Evolutionary conservation across 1,139 yeast genomes (phyloP), one percentile per base, ranked within the genome.

Genomic region (Torulaspora pretoriensis): DNA sequence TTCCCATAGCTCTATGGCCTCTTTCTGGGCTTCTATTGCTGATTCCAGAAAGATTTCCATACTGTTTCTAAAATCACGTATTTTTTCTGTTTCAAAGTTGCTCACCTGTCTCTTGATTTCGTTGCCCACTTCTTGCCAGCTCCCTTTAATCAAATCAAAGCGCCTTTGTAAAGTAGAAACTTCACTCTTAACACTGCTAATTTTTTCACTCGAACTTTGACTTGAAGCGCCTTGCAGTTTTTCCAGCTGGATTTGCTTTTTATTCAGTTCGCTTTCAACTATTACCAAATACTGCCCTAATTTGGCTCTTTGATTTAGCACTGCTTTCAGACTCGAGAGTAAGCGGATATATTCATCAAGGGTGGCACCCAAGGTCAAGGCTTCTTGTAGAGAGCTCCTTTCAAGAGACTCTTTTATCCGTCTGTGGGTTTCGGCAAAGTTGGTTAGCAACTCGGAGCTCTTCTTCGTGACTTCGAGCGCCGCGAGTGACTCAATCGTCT

Each of bases 1-100:
- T 67, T 92, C 97, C 95, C 97, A 92, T 26, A 87, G 67, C 66
- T 92, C 98, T 55, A 92, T 92, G 27, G 92, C 81, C 64, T 89
- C 97, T 68, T 92, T 94, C 64, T 92, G 98, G 13, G 92, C 77
- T 67, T 92, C 98, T 41, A 90, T 86, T 19, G 95, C 80, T 48
- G 94, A 80, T 65, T 94, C 98, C 60, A 95, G 75, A 57, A 81
- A 90, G 17, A 90, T 82, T 67, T 92, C 99, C 47, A 92, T 88
- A 51, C 90, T 78, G 59, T 87, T 86, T 59, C 96, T 77, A 66
- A 94, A 89, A 59, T 92, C 98, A 39, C 78, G 81, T 39, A 89
- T 77, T 59, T 83, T 86, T 46, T 83, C 94, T 38, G 72, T 70
- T 61, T 88, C 96, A 62, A 90, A 87, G 28, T 63, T 68, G 17